Percentiles rank a stretch among this genome's conserved stretches.
Evolutionary conservation across 2,329 filamentous ascomycete genomes (phyloP).

Genomic region (Ascochyta rabiei): DNA sequence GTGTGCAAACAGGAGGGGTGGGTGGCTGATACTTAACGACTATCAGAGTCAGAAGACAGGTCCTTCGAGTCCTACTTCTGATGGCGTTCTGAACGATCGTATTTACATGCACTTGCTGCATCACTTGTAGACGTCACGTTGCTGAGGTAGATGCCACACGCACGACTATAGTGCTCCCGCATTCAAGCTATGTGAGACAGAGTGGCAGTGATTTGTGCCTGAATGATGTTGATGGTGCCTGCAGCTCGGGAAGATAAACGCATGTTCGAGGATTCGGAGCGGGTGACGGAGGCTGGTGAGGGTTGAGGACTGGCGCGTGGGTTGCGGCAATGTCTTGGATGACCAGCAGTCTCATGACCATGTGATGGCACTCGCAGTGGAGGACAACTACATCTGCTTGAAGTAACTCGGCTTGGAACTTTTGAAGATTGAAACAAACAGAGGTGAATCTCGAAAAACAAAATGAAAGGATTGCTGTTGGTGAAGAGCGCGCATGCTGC

Average conservation of each 20-base stretch:
- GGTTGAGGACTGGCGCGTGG: conserved; percentile 35
- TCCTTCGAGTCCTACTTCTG: conserved; percentile 14
- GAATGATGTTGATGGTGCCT: conserved; percentile 39
- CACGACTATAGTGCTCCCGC: conserved; percentile 2
- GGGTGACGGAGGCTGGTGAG: conserved; percentile 39
- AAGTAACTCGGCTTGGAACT: not conserved
- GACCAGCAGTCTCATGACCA: conserved; percentile 34
- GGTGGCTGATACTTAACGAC: conserved; percentile 23
- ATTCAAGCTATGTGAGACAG: conserved; percentile 30
- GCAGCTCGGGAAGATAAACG: conserved; percentile 36
- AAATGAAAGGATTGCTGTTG: not conserved
- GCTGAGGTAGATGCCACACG: conserved; percentile 5
- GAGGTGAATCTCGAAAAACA: not conserved
- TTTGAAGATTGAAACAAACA: not conserved
- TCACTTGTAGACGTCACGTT: conserved; percentile 31
- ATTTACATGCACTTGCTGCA: conserved; percentile 23
- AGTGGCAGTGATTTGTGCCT: conserved; percentile 29
- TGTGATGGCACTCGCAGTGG: conserved; percentile 24
- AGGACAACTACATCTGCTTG: not conserved
- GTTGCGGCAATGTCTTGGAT: conserved; percentile 39
- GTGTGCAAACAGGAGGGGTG: conserved; percentile 11
- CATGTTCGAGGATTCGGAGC: conserved; percentile 31
- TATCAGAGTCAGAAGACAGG: conserved; percentile 16
- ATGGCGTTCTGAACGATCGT: conserved; percentile 23
- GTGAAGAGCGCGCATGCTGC: not conserved